These are phyloP conservation scores for Eimeria brunetti DNA, from an alignment of 169 alveolate species.

Conservation along the genomic window DNA sequence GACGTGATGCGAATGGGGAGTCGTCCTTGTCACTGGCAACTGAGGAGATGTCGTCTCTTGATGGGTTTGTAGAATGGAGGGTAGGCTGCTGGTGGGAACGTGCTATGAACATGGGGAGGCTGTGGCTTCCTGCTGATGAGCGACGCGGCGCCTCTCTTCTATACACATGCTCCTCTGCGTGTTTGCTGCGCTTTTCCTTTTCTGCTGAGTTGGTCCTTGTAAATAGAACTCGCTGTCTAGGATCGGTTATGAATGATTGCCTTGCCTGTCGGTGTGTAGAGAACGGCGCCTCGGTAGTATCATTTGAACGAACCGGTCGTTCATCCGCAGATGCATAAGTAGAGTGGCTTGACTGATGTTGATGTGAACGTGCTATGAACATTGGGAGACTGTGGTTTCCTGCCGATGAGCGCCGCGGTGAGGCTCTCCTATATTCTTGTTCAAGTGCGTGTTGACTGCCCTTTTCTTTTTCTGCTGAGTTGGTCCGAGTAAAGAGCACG, in stretches of 20 bases:
- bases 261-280: conserved; percentile 24
- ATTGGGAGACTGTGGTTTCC: conserved; percentile 42
- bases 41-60: background rate
- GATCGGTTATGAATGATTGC: conserved; percentile 26
- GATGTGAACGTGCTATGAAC: conserved; percentile 18
- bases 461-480: conserved; percentile 22
- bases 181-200: background rate
- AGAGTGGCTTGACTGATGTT: background rate
- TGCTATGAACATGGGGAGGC: conserved; percentile 33
- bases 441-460: background rate
- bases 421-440: background rate
- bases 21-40: no score
- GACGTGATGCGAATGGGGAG: background rate
- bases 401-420: conserved; percentile 36
- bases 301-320: background rate
- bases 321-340: background rate
- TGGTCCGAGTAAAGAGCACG: conserved; percentile 12
- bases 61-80: background rate
- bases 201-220: conserved; percentile 19
- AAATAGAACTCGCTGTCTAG: background rate
- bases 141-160: background rate
- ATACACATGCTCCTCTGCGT: background rate
- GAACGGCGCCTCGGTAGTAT: background rate
- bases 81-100: conserved; percentile 2
- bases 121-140: conserved; percentile 57